These are phyloP conservation scores for Imleria badia DNA, from an alignment of 768 basidiomycete genomes.

Conservation along the genomic window DNA sequence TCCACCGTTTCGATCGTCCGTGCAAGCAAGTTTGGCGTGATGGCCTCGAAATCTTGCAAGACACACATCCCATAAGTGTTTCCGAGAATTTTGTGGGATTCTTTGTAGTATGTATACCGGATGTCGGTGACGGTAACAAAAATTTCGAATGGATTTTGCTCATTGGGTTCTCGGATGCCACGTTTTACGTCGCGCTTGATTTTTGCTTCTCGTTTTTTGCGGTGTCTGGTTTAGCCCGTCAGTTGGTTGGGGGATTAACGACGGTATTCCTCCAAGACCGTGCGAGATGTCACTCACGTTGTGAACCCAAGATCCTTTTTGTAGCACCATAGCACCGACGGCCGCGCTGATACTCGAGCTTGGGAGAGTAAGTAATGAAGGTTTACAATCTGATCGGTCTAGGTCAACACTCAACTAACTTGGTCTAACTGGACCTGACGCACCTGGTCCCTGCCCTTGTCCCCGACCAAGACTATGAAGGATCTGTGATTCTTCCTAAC, in stretches of 20 bases:
- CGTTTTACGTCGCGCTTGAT: slow-evolving; percentile 96
- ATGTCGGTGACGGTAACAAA: slow-evolving; percentile 99
- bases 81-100: slow-evolving; percentile 94
- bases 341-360: slow-evolving; percentile 82
- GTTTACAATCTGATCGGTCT: slow-evolving; percentile 71
- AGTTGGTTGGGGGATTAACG: background rate
- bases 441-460: slow-evolving; percentile 90
- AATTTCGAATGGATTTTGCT: slow-evolving; percentile 97
- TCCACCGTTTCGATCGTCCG: slow-evolving; percentile 98
- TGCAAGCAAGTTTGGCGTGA: slow-evolving; percentile 96
- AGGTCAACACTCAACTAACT: background rate
- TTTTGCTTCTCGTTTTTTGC: slow-evolving; percentile 95
- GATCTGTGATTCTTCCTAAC: slow-evolving; percentile 91
- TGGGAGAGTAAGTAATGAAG: slow-evolving; percentile 94
- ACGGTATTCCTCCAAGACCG: background rate
- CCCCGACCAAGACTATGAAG: slow-evolving; percentile 95
- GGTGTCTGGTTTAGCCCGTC: slow-evolving; percentile 55
- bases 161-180: slow-evolving; percentile 90
- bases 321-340: slow-evolving; percentile 97
- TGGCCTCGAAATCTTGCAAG: slow-evolving; percentile 96
- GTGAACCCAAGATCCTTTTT: slow-evolving; percentile 98
- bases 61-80: slow-evolving; percentile 98
- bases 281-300: slow-evolving; percentile 49
- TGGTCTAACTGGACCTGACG: slow-evolving; percentile 23
- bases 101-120: slow-evolving; percentile 98